Percentiles rank a stretch among this genome's conserved stretches.
Evolutionary conservation across 306 rosid genomes (phyloP).

Genomic region (Cicer chorassanicum): DNA sequence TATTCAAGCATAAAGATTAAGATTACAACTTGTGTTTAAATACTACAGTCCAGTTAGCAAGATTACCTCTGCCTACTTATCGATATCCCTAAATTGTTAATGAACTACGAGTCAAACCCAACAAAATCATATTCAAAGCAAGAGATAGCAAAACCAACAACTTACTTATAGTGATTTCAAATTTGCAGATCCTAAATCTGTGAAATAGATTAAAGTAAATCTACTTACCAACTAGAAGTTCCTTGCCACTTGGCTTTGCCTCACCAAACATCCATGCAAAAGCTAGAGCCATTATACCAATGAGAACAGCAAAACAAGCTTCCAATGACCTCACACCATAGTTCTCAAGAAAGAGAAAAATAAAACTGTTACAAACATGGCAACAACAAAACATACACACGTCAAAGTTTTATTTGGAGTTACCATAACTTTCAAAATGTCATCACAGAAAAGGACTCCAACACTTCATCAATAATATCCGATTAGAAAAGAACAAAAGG

Average conservation of each 20-base stretch:
- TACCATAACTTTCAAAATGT: slow-evolving; percentile 3
- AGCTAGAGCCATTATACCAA: slow-evolving; percentile 80
- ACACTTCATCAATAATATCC: not conserved
- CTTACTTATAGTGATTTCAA: not conserved
- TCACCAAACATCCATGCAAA: slow-evolving; percentile 99
- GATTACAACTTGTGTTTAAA: too few relatives aligned
- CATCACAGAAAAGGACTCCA: not conserved
- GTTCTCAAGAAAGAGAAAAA: slow-evolving; percentile 90
- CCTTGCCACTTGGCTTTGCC: slow-evolving; percentile 78
- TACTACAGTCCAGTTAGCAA: too few relatives aligned
- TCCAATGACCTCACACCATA: slow-evolving; percentile 95
- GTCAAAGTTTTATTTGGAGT: slow-evolving; percentile 24
- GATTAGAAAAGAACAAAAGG: not conserved
- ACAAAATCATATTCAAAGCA: slow-evolving; percentile 40
- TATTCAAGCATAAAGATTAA: too few relatives aligned
- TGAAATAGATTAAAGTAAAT: not conserved
- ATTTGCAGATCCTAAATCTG: slow-evolving; percentile 10
- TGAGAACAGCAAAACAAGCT: slow-evolving; percentile 83
- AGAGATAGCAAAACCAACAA: slow-evolving; percentile 3
- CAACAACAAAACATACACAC: slow-evolving; percentile 30
- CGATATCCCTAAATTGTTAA: too few relatives aligned
- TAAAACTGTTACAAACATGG: slow-evolving; percentile 63
- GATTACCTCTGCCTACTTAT: too few relatives aligned
- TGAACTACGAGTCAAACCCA: too few relatives aligned
- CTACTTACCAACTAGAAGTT: slow-evolving; percentile 73